A percentile compares a stretch with the other conserved stretches of the same genome.
Conservation (phyloP, 176 grass and related monocot genomes). For the Aegilops tauschii region DNA sequence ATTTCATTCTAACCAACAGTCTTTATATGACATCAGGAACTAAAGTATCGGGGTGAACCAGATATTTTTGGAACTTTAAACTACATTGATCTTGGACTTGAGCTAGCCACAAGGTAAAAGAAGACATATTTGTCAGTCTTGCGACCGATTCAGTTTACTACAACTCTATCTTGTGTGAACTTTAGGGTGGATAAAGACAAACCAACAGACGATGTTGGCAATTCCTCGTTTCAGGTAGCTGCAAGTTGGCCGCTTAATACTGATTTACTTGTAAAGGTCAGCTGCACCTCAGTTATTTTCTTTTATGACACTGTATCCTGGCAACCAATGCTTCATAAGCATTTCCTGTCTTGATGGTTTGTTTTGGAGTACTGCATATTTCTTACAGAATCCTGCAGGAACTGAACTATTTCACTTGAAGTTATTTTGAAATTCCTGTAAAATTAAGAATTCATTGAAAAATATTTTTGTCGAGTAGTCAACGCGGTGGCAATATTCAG, state of each 20-base stretch:
- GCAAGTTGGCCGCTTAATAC: conserved; percentile 77
- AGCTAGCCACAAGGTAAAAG: conserved; percentile 63
- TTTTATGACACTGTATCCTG: too few relatives aligned
- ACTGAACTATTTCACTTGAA: too few relatives aligned
- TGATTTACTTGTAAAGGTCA: conserved; percentile 84
- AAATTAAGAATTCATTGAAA: too few relatives aligned
- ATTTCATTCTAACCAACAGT: neutral
- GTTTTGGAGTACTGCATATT: too few relatives aligned
- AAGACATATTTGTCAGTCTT: neutral
- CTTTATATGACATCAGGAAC: neutral
- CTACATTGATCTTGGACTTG: conserved; percentile 51
- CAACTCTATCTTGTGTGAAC: neutral
- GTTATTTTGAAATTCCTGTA: too few relatives aligned
- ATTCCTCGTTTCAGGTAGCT: conserved; percentile 72
- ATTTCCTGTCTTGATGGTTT: too few relatives aligned
- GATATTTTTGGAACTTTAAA: neutral
- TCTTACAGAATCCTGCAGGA: too few relatives aligned
- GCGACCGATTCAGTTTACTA: neutral
- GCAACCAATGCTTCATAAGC: too few relatives aligned
- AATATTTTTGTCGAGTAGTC: too few relatives aligned
- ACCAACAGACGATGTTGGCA: conserved; percentile 22
- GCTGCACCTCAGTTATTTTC: neutral
- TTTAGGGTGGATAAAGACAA: conserved; percentile 61
- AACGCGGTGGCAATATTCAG: too few relatives aligned
- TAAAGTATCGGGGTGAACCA: neutral